Evolutionary conservation across 179 eudicot species (phyloP), one percentile per base, ranked within the genome.

Genomic region (Amaranthus tricolor): DNA sequence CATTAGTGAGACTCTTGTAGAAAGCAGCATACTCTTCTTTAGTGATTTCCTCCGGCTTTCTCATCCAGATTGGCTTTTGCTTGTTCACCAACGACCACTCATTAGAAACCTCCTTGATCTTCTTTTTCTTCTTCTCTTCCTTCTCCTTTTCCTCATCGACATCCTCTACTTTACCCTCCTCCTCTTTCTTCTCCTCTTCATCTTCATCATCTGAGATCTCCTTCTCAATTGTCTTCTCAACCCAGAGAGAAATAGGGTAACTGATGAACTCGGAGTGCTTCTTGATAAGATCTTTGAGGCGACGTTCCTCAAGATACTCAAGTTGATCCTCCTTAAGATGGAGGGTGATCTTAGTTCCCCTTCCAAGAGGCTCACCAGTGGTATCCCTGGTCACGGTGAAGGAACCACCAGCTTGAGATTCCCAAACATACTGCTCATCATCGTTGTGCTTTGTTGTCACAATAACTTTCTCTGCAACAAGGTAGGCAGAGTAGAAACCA

Each of bases 51-150:
- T 91, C 94, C 0, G 97, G 90, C 85, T 91, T 90, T 87, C 97
- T 90, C 94, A 90, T 85, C 94, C 97, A 90, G 79, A 91, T 91
- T 1, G 94, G 97, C 72, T 90, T 90, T 74, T 91, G 97, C 81
- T 89, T 91, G 83, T 91, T 91, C 56, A 91, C 83, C 71, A 85
- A 73, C 17, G 77, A 54, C 96, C 96, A 91, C 74, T 91, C 96
- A 40, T 91, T 76, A 12, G 96, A 88, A 15, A 89, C 91, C 75
- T 90, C 93, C 91, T 90, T 90, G 61, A 89, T 86, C 82, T 82
- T 90, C 85, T 91, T 91, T 87, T 87, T 91, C 78, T 90, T 90
- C 85, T 92, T 90, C 85, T 92, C 93, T 62, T 87, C 97, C 74
- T 87, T 86, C 86, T 90, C 97, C 72, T 88, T 88, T 69, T 91